Conservation (phyloP, 495 filamentous ascomycete species). For the Penicillium waksmanii region DNA sequence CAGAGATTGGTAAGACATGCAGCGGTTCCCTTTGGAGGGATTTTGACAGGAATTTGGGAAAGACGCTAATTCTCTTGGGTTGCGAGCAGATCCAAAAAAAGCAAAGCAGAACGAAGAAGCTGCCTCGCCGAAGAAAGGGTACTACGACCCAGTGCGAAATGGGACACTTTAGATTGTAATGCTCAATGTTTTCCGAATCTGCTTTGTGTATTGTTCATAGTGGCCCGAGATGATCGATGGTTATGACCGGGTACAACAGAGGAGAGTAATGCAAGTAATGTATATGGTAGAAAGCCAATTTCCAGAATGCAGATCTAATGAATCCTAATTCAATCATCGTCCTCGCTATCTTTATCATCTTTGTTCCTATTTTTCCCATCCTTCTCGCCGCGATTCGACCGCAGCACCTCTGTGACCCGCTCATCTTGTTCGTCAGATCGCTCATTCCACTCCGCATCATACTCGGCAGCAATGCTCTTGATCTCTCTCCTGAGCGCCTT, state of each 20-base stretch:
- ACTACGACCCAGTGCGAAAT: slow-evolving; percentile 54
- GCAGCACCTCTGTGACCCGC: slow-evolving; percentile 70
- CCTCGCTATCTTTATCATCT: slow-evolving; percentile 37
- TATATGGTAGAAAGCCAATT: background rate
- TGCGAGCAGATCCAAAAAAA: slow-evolving; percentile 22
- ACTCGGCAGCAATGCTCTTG: slow-evolving; percentile 78
- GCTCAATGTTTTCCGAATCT: background rate
- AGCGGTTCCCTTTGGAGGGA: background rate
- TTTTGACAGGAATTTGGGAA: no score
- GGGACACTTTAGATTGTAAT: slow-evolving; percentile 28
- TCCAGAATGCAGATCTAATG: background rate
- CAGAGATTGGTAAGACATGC: slow-evolving; percentile 33
- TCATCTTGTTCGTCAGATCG: slow-evolving; percentile 73
- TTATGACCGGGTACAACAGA: background rate
- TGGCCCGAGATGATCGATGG: background rate
- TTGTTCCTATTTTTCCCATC: slow-evolving; percentile 51
- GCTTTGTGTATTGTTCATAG: slow-evolving; percentile 12
- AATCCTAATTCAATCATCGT: slow-evolving; percentile 26
- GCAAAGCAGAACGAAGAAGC: slow-evolving; percentile 27
- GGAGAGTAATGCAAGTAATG: slow-evolving; percentile 12
- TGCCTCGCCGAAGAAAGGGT: slow-evolving; percentile 37
- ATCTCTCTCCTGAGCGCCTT: slow-evolving; percentile 83
- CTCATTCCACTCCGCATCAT: slow-evolving; percentile 96
- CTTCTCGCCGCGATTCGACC: slow-evolving; percentile 60
- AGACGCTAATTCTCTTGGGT: no score